Percentiles rank a stretch among this genome's conserved stretches.
Conservation (phyloP, 2,329 filamentous ascomycete genomes). For the Bipolaris victoriae region DNA sequence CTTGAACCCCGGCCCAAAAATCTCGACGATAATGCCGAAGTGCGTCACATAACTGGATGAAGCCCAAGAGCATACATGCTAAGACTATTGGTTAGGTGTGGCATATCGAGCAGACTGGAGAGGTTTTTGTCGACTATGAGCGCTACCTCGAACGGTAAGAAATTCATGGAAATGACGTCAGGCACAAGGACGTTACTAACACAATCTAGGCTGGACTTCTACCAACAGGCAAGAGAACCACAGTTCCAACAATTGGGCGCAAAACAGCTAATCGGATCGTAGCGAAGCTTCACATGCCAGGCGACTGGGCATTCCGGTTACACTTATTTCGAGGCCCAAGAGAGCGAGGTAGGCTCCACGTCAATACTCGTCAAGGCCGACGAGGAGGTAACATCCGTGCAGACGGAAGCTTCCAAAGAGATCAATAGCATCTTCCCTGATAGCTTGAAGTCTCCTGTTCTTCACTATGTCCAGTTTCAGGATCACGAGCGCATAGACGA, state of each 20-base stretch:
- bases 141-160: slow-evolving; percentile 81
- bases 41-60: slow-evolving; percentile 52
- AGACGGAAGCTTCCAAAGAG: slow-evolving; percentile 74
- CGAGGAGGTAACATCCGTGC: slow-evolving; percentile 39
- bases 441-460: slow-evolving; percentile 84
- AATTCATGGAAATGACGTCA: slow-evolving; percentile 29
- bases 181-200: slow-evolving; percentile 25
- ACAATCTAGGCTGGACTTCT: slow-evolving; percentile 79
- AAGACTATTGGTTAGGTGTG: slow-evolving; percentile 70
- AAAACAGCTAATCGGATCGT: slow-evolving; percentile 31
- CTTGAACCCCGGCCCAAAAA: slow-evolving; percentile 74
- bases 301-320: slow-evolving; percentile 92
- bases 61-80: slow-evolving; percentile 26
- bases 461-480: slow-evolving; percentile 89
- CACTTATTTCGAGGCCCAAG: slow-evolving; percentile 89
- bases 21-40: slow-evolving; percentile 83
- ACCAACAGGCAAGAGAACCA: slow-evolving; percentile 72
- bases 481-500: slow-evolving; percentile 82
- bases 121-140: slow-evolving; percentile 89
- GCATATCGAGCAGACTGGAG: slow-evolving; percentile 87
- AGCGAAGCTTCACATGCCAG: slow-evolving; percentile 92
- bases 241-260: neutral
- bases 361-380: slow-evolving; percentile 31
- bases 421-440: slow-evolving; percentile 93
- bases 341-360: slow-evolving; percentile 76